These are phyloP conservation scores for Onygenales sp. DNA, from an alignment of 2,329 filamentous ascomycete species.

Conservation along the genomic window DNA sequence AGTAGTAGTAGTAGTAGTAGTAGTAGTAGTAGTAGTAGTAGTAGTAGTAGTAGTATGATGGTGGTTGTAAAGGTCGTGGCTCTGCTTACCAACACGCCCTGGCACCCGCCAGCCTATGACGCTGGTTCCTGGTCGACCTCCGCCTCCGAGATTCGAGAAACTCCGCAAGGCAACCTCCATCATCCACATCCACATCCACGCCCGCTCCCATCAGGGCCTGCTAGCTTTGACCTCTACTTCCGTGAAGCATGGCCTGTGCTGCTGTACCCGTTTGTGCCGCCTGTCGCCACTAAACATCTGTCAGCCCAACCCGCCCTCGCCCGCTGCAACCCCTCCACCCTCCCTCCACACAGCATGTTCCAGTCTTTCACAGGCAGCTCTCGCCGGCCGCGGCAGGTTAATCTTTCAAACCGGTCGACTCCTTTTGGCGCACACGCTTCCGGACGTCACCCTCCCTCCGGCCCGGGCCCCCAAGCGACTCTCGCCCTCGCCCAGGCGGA, in stretches of 20 bases:
- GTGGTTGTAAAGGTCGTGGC: no score
- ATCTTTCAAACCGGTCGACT: constrained; percentile 73
- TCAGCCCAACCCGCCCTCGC: constrained; percentile 4
- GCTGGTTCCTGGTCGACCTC: no score
- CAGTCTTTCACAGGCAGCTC: constrained; percentile 83
- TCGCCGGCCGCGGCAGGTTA: constrained; percentile 80
- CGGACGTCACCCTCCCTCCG: constrained; percentile 44
- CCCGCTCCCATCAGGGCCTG: no score
- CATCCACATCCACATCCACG: no score
- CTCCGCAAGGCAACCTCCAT: no score
- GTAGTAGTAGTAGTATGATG: no score
- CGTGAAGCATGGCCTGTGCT: not conserved
- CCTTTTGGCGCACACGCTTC: constrained; percentile 59
- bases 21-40: no score
- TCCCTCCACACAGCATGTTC: constrained; percentile 54
- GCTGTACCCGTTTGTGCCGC: constrained; percentile 2
- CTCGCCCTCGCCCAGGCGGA: constrained; percentile 83
- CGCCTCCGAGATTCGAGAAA: no score
- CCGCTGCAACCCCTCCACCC: constrained; percentile 4
- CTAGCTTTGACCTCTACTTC: not conserved
- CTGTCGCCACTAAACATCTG: constrained; percentile 1
- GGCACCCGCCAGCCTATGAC: no score
- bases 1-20: no score
- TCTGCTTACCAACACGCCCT: no score
- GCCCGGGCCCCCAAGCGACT: constrained; percentile 61